Conservation (phyloP, 352 stramenopile genomes). For the Aphanomyces invadans region DNA sequence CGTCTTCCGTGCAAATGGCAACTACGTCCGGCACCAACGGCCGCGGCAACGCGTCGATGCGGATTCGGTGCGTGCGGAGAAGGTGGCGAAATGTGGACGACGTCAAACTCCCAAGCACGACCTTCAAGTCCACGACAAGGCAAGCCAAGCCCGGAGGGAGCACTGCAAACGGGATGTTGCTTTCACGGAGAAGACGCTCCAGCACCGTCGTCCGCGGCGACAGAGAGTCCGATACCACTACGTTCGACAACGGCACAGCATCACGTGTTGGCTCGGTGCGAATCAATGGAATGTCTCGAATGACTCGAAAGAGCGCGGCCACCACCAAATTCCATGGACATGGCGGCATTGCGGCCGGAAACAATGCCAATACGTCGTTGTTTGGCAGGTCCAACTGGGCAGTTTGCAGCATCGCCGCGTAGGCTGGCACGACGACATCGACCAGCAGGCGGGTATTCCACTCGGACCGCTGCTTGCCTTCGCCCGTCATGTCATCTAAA, state of each 20-base stretch:
- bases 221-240: not conserved
- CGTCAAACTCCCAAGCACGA: conserved; percentile 47
- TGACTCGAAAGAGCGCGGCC: conserved; percentile 43
- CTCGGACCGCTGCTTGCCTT: conserved; percentile 67
- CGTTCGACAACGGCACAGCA: not conserved
- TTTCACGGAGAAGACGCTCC: not conserved
- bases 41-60: conserved; percentile 32
- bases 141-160: conserved; percentile 31
- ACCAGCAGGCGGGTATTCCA: conserved; percentile 62
- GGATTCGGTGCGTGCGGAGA: conserved; percentile 28
- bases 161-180: not conserved
- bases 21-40: conserved; percentile 33
- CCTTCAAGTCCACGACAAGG: conserved; percentile 42
- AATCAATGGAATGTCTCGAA: conserved; percentile 45
- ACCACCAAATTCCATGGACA: conserved; percentile 48
- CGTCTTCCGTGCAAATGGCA: conserved; percentile 42
- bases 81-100: conserved; percentile 47
- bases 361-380: conserved; percentile 42
- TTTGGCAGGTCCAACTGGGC: conserved; percentile 38
- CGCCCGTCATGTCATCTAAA: conserved; percentile 70
- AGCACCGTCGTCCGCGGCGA: not conserved
- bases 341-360: conserved; percentile 41
- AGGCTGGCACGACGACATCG: conserved; percentile 69
- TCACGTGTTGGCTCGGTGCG: conserved; percentile 29
- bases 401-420: conserved; percentile 55